Evolutionary conservation across 805 yeast genomes (phyloP).

Genomic region (Lipomyces kockii): DNA sequence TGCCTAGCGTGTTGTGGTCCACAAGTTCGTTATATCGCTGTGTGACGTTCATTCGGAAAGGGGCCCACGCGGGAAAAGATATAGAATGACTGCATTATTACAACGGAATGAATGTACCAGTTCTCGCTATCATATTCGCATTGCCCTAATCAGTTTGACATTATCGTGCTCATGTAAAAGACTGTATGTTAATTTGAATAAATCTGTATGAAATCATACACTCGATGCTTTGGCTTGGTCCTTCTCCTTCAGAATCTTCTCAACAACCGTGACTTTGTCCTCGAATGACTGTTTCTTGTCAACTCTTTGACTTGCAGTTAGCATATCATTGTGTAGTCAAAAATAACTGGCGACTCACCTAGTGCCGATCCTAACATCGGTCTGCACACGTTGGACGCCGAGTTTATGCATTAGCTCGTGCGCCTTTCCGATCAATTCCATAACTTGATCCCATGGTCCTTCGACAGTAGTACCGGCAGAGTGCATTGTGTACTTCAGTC

Average conservation of each 20-base stretch:
- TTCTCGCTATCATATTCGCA: not conserved
- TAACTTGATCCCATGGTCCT: constrained; percentile 93
- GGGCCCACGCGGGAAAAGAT: not conserved
- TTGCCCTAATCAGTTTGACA: not conserved
- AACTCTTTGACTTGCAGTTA: constrained; percentile 15
- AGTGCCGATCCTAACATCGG: constrained; percentile 86
- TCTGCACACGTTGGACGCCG: constrained; percentile 79
- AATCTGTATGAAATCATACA: not conserved
- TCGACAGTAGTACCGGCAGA: constrained; percentile 91
- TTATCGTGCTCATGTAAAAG: not conserved
- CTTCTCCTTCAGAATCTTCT: constrained; percentile 27
- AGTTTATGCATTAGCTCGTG: constrained; percentile 72
- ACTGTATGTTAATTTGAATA: not conserved
- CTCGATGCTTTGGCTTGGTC: constrained; percentile 8
- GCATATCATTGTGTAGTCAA: not conserved
- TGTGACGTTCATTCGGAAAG: constrained; percentile 1
- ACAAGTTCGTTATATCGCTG: constrained; percentile 6
- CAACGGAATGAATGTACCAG: not conserved
- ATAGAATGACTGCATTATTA: not conserved
- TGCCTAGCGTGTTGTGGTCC: constrained; percentile 17
- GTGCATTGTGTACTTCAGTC: constrained; percentile 71
- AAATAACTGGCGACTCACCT: constrained; percentile 43
- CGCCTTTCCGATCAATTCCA: constrained; percentile 73
- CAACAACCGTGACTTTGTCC: constrained; percentile 36
- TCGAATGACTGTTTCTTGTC: constrained; percentile 36